Evolutionary conservation across 257 asterid species (phyloP).

Genomic region (Solanum arcanum): DNA sequence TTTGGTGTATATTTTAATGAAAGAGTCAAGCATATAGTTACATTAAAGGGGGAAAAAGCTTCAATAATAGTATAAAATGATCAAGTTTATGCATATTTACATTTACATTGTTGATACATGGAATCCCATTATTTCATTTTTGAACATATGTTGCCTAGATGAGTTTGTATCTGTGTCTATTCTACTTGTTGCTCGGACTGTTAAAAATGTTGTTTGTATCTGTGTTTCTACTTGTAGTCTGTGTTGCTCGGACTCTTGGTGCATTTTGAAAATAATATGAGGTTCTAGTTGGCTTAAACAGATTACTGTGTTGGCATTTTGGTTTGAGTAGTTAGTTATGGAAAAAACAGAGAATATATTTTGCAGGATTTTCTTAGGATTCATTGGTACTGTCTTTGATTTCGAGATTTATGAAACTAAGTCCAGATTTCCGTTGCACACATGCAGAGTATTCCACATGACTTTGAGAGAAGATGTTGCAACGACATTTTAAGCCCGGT

Average conservation of each 20-base stretch:
- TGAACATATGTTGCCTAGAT: neutral
- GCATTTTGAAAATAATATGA: neutral
- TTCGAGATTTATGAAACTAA: neutral
- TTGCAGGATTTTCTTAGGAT: no score
- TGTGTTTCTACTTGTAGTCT: neutral
- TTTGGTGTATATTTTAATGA: neutral
- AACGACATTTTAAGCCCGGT: conserved; percentile 3
- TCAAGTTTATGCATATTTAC: neutral
- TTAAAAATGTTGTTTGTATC: no score
- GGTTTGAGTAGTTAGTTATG: neutral
- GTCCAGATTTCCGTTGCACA: neutral
- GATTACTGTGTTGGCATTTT: neutral
- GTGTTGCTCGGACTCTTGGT: neutral
- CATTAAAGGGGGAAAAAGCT: neutral
- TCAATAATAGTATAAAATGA: neutral
- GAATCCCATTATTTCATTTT: neutral
- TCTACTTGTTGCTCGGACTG: neutral
- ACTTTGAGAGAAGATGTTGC: conserved; percentile 14
- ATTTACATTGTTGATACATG: neutral
- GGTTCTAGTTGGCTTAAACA: neutral
- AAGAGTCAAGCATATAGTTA: neutral
- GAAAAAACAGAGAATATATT: neutral
- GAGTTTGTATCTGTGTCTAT: neutral
- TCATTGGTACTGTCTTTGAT: neutral
- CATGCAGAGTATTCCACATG: conserved; percentile 4